These are phyloP conservation scores for Blepharisma stoltei DNA, from an alignment of 73 alveolate species.

Conservation along the genomic window DNA sequence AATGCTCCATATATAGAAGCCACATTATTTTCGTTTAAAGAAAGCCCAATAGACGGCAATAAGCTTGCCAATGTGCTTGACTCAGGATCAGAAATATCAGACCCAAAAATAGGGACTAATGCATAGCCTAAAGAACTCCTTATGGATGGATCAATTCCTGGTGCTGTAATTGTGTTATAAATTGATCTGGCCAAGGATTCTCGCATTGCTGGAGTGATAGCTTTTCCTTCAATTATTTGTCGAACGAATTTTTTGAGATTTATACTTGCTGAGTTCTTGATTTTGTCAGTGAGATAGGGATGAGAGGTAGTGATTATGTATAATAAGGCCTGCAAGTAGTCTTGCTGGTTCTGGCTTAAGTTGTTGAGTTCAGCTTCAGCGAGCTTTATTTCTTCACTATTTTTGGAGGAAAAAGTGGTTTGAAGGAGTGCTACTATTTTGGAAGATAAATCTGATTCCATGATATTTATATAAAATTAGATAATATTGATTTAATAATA, in stretches of 20 bases:
- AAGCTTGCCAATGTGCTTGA: neutral
- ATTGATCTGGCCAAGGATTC: neutral
- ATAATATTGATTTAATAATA: too few relatives aligned
- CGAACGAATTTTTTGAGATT: conserved; percentile 25
- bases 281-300: neutral
- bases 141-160: neutral
- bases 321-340: neutral
- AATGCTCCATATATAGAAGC: neutral
- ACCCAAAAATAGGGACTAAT: neutral
- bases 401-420: neutral
- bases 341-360: neutral
- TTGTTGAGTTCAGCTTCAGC: neutral
- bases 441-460: conserved; percentile 3
- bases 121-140: neutral
- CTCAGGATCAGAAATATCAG: neutral
- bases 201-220: neutral
- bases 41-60: neutral
- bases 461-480: too few relatives aligned
- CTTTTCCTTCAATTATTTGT: conserved; percentile 3
- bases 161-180: neutral
- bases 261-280: neutral
- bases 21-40: neutral
- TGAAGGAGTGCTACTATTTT: neutral
- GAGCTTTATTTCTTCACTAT: neutral
- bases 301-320: conserved; percentile 5